Evolutionary conservation across 192 early-diverging fungal genomes (phyloP), one percentile per base, ranked within the genome.

Genomic region (Pilaira anomala): DNA sequence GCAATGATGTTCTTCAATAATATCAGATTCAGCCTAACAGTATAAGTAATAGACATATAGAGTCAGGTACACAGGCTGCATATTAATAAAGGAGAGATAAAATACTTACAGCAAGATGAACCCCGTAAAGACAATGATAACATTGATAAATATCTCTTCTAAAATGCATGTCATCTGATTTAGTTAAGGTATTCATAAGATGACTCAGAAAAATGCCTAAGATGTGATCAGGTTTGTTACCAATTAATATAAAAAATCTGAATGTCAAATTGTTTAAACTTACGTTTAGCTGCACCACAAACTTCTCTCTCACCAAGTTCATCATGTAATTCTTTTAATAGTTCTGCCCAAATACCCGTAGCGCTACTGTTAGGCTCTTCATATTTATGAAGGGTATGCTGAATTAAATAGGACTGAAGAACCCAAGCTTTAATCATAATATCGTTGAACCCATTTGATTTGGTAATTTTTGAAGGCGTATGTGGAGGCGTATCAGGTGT

Each of bases 51-150:
- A 16, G 16, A 6, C 2, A 26, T 48, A 36, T 19, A 21, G 19
- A 36, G 11, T 36, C 4, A 36, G 33, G 33, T 36, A 21, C 13
- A 49, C 1, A 29, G 14, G 18, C 11, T 30, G 6, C 45, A n/a
- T 28, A 49, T 14, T 22, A 66, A 51, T 36, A 36, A 36, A 36
- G 33, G 33, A 12, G 0, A 21, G 39, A 52, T n/a, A 29, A 7
- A 8, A 66, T 22, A 2, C 73, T 62, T 78, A 87, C 86, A 36
- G 78, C 78, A 26, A 88, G 63, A 26, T 73, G 68, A 14, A 83
- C 73, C 28, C 80, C 79, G 55, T 86, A 90, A 21, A 90, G 58
- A 48, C 88, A 90, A 64, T 83, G 75, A 48, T 84, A 87, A 48
- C 85, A 87, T 63, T 90, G 88, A 44, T 83, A 87, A 19, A 83